Evolutionary conservation across 2,329 filamentous ascomycete genomes (phyloP), one percentile per base, ranked within the genome.

Genomic region (Xylariaceae sp.): DNA sequence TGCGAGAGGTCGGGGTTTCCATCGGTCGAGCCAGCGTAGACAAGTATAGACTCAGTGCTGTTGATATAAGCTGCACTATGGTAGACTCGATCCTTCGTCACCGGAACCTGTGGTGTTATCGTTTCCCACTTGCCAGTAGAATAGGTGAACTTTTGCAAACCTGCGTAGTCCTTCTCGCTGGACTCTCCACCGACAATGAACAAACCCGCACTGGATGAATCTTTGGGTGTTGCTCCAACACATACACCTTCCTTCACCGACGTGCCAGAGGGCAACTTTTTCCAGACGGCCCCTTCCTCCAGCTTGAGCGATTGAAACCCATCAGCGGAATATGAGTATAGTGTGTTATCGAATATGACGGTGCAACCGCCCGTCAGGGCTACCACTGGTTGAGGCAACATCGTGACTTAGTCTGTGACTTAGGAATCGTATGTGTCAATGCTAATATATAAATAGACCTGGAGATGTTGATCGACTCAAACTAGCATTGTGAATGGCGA

Each of bases 141-240:
- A 60, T 82, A 86, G 0, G 77, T 81, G 65, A 76, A 86, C 67
- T 82, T 84, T 74, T 96, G 92, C 55, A 97, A 73, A 9, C 93
- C 93, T 8, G 83, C 76, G 70, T 94, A 95, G 53, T 77, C 75
- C 0, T 76, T 71, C 13, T 79, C 75, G 59, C 71, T 72, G 30
- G 80, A 77, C 48, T 79, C 82, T 53, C 93, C 93, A 66, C 93
- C 93, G 44, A 97, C 85, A 51, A 97, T 81, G 71, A 88, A 96
- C 35, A 97, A 80, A 30, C 82, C 88, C 3, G 87, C 80, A 55
- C 82, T 75, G 47, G 78, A 76, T 15, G 80, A 71, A 63, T 88
- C 80, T 17, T 80, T 80, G 18, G 87, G 80, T 23, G 80, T 82
- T 44, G 86, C 86, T 57, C 86, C 86, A 18, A 96, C 88, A 74